Conservation (phyloP, 2,329 filamentous ascomycete genomes). For the Tolypocladium capitatum region DNA sequence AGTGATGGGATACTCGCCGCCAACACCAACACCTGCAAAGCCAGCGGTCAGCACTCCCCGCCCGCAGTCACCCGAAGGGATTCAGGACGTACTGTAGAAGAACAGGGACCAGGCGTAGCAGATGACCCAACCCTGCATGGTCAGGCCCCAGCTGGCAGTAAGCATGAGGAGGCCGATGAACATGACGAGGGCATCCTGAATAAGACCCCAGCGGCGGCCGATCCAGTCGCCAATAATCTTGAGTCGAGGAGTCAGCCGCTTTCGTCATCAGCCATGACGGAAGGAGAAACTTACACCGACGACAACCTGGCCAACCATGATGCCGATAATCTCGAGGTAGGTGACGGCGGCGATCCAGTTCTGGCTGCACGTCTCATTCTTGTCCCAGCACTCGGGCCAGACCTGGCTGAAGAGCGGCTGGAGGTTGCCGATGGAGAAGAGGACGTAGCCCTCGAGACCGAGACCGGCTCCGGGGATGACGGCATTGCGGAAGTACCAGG, state of each 20-base stretch:
- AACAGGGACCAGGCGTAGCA: constrained; percentile 94
- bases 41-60: neutral
- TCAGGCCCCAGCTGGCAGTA: constrained; percentile 78
- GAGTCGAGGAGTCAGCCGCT: constrained; percentile 6
- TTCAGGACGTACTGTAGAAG: constrained; percentile 36
- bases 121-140: constrained; percentile 87
- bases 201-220: constrained; percentile 86
- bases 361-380: constrained; percentile 50
- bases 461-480: constrained; percentile 87
- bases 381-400: constrained; percentile 69
- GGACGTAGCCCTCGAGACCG: constrained; percentile 84
- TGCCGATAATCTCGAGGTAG: constrained; percentile 87
- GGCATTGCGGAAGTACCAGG: constrained; percentile 80
- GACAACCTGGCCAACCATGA: constrained; percentile 83
- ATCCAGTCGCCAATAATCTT: constrained; percentile 57
- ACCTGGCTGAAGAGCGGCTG: constrained; percentile 64
- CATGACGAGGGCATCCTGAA: constrained; percentile 91
- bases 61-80: neutral
- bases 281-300: constrained; percentile 53
- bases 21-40: constrained; percentile 41
- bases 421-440: constrained; percentile 94
- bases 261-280: neutral
- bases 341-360: constrained; percentile 78
- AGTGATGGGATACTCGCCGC: constrained; percentile 93
- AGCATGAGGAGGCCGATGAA: constrained; percentile 85